Percentiles rank a stretch among this genome's conserved stretches.
Conservation (phyloP, 192 early-diverging fungal species). For the Mortierella alpina region DNA sequence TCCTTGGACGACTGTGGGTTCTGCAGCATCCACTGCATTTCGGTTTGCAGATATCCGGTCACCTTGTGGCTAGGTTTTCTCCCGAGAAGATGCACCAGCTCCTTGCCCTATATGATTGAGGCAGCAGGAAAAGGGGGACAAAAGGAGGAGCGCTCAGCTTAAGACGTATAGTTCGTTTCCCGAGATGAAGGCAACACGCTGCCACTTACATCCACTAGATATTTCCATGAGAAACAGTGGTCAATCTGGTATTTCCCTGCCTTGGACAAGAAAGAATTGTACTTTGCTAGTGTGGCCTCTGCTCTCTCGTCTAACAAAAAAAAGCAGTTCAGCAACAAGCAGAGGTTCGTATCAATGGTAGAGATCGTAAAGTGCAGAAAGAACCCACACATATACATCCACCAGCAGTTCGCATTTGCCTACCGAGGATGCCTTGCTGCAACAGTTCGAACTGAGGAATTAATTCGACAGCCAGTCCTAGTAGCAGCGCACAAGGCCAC, state of each 20-base stretch:
- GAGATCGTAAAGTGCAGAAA: background rate
- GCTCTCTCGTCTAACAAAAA: conserved; percentile 6
- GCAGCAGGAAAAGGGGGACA: background rate
- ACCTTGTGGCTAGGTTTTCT: conserved; percentile 79
- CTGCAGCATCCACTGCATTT: conserved; percentile 89
- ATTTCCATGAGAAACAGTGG: conserved; percentile 56
- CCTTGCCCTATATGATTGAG: conserved; percentile 67
- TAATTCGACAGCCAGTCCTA: conserved; percentile 62
- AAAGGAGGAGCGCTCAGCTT: background rate
- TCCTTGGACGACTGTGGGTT: conserved; percentile 72
- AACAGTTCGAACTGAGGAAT: conserved; percentile 46
- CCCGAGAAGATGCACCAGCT: conserved; percentile 64
- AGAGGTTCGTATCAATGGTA: background rate
- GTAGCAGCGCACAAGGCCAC: conserved; percentile 62
- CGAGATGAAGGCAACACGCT: background rate
- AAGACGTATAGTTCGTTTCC: background rate
- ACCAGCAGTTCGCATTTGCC: background rate
- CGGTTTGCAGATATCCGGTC: conserved; percentile 61
- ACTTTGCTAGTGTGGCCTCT: conserved; percentile 32
- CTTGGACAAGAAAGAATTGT: conserved; percentile 39
- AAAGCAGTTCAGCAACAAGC: background rate
- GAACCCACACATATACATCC: background rate
- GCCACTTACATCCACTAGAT: conserved; percentile 56
- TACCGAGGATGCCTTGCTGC: conserved; percentile 25
- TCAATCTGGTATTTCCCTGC: conserved; percentile 52